Evolutionary conservation across 177 flowering plant species (phyloP).

Genomic region (Vitis hybrid): DNA sequence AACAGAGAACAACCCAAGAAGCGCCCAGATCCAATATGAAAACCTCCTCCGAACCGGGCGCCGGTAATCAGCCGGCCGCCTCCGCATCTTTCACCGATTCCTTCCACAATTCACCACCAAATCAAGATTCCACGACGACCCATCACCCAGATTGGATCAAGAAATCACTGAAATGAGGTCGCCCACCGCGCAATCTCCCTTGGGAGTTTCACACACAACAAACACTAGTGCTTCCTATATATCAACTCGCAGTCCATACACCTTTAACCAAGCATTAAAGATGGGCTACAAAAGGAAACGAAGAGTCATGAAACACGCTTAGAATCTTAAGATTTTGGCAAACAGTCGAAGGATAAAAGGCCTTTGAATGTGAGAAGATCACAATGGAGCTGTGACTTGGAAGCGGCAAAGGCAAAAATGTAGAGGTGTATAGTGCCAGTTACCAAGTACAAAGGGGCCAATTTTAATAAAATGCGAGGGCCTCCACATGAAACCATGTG

Average conservation of each 20-base stretch:
- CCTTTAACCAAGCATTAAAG: no score
- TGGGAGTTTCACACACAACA: neutral
- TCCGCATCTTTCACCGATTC: constrained; percentile 48
- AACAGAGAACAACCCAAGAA: constrained; percentile 49
- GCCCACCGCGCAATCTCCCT: constrained; percentile 1
- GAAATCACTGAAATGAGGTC: neutral
- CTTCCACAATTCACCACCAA: constrained; percentile 38
- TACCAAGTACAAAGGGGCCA: no score
- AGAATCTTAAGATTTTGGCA: no score
- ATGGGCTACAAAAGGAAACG: no score
- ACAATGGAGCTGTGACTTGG: neutral
- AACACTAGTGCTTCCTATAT: no score
- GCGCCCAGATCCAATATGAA: constrained; percentile 68
- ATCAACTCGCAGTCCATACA: no score
- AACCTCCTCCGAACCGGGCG: constrained; percentile 71
- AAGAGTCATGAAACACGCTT: no score
- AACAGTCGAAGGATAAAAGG: no score
- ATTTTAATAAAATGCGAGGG: no score
- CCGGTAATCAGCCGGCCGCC: constrained; percentile 78
- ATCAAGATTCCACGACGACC: constrained; percentile 22
- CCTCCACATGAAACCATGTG: constrained; percentile 19
- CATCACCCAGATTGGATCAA: constrained; percentile 22
- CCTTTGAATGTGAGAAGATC: no score
- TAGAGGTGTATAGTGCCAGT: no score
- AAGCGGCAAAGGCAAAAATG: neutral